A percentile compares a stretch with the other conserved stretches of the same genome.
Conservation (phyloP, 345 rosid genomes). For the Gossypium longicalyx region DNA sequence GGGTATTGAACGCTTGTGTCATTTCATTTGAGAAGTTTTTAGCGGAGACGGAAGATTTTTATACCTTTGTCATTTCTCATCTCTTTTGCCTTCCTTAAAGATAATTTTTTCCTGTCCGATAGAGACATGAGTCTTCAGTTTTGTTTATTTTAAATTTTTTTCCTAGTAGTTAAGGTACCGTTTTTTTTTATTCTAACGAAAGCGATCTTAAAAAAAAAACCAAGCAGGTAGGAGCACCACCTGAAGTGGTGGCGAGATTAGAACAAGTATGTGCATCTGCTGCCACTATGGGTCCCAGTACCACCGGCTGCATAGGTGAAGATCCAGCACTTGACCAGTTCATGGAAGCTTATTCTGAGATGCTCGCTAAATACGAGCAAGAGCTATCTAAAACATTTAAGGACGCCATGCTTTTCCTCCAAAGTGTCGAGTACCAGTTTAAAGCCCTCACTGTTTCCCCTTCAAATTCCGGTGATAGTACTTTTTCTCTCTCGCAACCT, state of each 20-base stretch:
- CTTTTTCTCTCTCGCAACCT: not conserved
- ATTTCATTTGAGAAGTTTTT: not conserved
- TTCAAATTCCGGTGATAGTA: constrained; percentile 47
- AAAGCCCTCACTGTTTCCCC: constrained; percentile 64
- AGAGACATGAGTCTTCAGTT: not conserved
- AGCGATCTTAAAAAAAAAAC: not conserved
- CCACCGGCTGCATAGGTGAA: constrained; percentile 57
- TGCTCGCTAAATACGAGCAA: constrained; percentile 92
- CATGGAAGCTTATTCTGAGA: constrained; percentile 99
- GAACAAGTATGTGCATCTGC: constrained; percentile 81
- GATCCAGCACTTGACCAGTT: constrained; percentile 96
- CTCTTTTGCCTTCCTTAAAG: not conserved
- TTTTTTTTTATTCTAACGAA: not conserved
- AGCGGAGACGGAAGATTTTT: not conserved
- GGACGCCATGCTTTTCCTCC: constrained; percentile 85
- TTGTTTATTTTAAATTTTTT: not conserved
- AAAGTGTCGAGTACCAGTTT: constrained; percentile 78
- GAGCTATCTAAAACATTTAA: constrained; percentile 89
- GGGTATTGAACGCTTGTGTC: not conserved
- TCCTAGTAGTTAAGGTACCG: not conserved
- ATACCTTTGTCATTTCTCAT: not conserved
- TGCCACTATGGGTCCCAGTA: constrained; percentile 37
- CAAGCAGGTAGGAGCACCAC: constrained; percentile 87
- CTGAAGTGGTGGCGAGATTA: constrained; percentile 70
- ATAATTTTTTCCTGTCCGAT: not conserved